These are phyloP conservation scores for Camellia sinensis DNA, from an alignment of 148 eudicot genomes.

Conservation along the genomic window DNA sequence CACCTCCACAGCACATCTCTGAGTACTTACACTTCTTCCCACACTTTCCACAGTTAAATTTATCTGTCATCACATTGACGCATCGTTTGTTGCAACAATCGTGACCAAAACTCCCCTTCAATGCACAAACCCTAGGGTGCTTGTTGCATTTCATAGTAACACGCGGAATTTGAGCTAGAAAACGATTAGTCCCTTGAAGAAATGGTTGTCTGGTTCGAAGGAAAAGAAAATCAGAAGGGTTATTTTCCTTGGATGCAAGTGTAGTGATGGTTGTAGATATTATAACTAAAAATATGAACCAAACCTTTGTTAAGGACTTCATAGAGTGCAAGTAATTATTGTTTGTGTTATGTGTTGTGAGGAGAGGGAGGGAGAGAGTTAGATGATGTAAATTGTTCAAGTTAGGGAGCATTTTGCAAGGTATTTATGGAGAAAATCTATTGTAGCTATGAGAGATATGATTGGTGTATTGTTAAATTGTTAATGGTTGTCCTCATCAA, in stretches of 20 bases:
- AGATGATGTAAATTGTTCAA: neutral
- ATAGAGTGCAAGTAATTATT: neutral
- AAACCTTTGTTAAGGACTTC: neutral
- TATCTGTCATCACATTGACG: slow-evolving; percentile 9
- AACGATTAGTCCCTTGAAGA: neutral
- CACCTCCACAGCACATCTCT: slow-evolving; percentile 7
- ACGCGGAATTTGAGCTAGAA: neutral
- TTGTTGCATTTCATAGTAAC: slow-evolving; percentile 21
- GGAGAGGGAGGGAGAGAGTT: neutral
- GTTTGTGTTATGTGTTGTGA: no score
- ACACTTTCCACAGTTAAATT: slow-evolving; percentile 5
- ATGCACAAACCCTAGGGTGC: slow-evolving; percentile 14
- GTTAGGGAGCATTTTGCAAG: neutral
- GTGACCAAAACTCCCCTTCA: slow-evolving; percentile 6
- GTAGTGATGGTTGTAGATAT: neutral
- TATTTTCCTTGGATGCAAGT: neutral
- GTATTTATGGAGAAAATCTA: slow-evolving; percentile 9
- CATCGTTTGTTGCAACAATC: slow-evolving; percentile 11
- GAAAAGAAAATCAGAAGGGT: neutral
- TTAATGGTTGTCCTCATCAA: slow-evolving; percentile 11
- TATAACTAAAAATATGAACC: neutral
- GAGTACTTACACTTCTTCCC: slow-evolving; percentile 7
- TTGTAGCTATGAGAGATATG: neutral
- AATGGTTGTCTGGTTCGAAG: neutral
- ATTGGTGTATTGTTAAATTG: neutral